Evolutionary conservation across 441 rosid species (phyloP).

Genomic region (Jatropha multifida): DNA sequence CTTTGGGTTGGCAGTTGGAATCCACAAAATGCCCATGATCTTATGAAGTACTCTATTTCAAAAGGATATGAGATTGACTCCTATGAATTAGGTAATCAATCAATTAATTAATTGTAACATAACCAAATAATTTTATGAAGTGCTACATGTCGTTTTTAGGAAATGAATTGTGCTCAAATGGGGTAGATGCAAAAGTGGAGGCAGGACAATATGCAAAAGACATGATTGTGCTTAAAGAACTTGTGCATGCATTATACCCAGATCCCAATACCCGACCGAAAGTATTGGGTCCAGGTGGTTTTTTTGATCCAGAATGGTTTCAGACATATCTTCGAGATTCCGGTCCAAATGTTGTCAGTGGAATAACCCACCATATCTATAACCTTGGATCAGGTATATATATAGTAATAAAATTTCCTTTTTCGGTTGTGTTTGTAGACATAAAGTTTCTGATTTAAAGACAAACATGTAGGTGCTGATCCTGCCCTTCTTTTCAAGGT

Average conservation of each 20-base stretch:
- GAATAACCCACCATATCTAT: conserved; percentile 59
- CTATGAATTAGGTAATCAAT: conserved; percentile 50
- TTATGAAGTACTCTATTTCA: conserved; percentile 42
- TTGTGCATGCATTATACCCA: conserved; percentile 39
- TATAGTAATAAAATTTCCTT: not conserved
- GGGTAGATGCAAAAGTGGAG: conserved; percentile 46
- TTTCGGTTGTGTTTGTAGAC: not conserved
- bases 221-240: conserved; percentile 34
- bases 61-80: conserved; percentile 64
- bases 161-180: conserved; percentile 55
- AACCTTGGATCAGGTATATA: conserved; percentile 56
- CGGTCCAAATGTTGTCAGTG: conserved; percentile 50
- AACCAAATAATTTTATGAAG: not conserved
- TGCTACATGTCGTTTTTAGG: conserved; percentile 29
- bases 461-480: conserved; percentile 43
- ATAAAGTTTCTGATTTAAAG: not conserved
- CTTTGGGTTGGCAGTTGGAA: conserved; percentile 51
- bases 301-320: conserved; percentile 52
- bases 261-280: conserved; percentile 36
- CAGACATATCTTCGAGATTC: conserved; percentile 33
- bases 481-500: conserved; percentile 34
- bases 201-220: conserved; percentile 51
- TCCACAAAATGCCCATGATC: conserved; percentile 38
- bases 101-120: not conserved
- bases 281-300: conserved; percentile 55